phyloP scores from a whole-genome alignment of 805 yeast genomes.

The Starmerella tilneyi region DNA sequence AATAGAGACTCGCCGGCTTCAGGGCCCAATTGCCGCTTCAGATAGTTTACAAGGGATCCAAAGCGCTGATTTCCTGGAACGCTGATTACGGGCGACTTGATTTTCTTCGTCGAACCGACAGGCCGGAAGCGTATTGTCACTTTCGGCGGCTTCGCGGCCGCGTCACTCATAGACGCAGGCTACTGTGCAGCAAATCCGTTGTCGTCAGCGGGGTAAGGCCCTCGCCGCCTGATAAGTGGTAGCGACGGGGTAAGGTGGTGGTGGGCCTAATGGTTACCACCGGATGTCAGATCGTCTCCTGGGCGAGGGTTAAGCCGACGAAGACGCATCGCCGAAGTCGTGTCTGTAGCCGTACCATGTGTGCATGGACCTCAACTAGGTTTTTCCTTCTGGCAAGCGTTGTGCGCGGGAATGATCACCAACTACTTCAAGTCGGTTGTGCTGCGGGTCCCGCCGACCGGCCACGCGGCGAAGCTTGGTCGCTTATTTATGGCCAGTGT shows the following conservation, averaged over 20 bases:
- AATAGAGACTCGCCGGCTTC: slow-evolving; percentile 30
- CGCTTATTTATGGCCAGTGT: slow-evolving; percentile 68
- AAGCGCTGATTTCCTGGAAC: slow-evolving; percentile 40
- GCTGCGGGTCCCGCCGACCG: slow-evolving; percentile 43
- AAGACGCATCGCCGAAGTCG: too few relatives aligned
- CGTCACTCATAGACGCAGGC: slow-evolving; percentile 3
- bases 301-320: too few relatives aligned
- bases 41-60: slow-evolving; percentile 37
- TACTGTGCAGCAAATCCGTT: too few relatives aligned
- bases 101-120: slow-evolving; percentile 44
- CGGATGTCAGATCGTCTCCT: too few relatives aligned
- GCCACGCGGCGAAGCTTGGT: slow-evolving; percentile 53
- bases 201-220: too few relatives aligned
- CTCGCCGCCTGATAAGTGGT: too few relatives aligned
- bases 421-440: slow-evolving; percentile 71
- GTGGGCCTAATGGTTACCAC: too few relatives aligned
- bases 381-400: neutral
- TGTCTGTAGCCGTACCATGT: too few relatives aligned
- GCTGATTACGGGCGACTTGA: slow-evolving; percentile 39
- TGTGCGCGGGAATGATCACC: slow-evolving; percentile 57
- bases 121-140: slow-evolving; percentile 41
- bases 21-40: slow-evolving; percentile 34
- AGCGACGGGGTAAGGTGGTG: too few relatives aligned
- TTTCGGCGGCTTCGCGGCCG: slow-evolving; percentile 9
- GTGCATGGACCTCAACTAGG: too few relatives aligned